Evolutionary conservation across 2,329 filamentous ascomycete species (phyloP).

Genomic region (Laburnicola sp.): DNA sequence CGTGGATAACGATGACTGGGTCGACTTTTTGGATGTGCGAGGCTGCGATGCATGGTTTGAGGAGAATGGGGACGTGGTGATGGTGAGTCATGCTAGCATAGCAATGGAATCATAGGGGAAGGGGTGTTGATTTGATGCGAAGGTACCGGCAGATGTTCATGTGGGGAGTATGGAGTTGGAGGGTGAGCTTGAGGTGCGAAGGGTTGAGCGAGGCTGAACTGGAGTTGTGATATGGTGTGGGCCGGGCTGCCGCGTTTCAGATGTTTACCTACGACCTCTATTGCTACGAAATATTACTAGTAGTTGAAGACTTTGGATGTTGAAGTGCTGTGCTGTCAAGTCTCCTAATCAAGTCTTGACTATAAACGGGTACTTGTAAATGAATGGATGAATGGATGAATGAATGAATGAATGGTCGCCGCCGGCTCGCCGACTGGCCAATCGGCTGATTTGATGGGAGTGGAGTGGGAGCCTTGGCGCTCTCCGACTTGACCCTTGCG

Average conservation of each 20-base stretch:
- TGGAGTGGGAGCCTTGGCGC: not conserved
- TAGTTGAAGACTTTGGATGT: no score
- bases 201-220: not conserved
- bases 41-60: conserved; percentile 38
- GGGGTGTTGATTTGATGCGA: not conserved
- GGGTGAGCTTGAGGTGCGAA: not conserved
- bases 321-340: no score
- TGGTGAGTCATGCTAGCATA: conserved; percentile 7
- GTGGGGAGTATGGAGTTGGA: conserved; percentile 2
- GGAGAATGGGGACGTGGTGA: conserved; percentile 32
- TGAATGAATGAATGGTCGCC: no score
- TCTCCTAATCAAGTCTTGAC: no score
- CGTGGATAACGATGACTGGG: conserved; percentile 34
- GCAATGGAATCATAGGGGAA: not conserved
- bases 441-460: no score
- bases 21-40: conserved; percentile 32
- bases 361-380: no score
- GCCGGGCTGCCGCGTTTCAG: no score
- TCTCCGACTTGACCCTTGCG: no score
- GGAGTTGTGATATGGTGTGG: not conserved
- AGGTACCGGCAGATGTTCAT: conserved; percentile 4
- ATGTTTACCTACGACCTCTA: no score
- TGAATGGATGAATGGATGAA: no score
- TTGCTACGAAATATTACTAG: no score
- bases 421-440: no score